A percentile compares a stretch with the other conserved stretches of the same genome.
phyloP scores from a whole-genome alignment of 805 yeast species.

The Pichia manshurica region DNA sequence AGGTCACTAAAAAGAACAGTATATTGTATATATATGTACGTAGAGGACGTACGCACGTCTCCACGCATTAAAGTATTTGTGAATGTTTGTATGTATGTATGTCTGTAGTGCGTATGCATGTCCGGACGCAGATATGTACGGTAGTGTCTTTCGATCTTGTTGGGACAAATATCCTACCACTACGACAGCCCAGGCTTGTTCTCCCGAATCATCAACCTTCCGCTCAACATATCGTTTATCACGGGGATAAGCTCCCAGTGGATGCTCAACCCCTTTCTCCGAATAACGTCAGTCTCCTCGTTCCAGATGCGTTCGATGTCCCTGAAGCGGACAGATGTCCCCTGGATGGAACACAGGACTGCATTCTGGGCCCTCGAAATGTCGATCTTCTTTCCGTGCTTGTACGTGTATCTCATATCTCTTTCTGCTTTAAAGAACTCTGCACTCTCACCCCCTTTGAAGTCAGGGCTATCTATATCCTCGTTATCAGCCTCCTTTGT shows the following conservation, averaged over 20 bases:
- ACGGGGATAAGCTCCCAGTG: constrained; percentile 64
- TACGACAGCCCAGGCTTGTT: constrained; percentile 4
- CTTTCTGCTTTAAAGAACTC: constrained; percentile 24
- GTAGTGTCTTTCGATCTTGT: too few species aligned
- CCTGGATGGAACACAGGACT: constrained; percentile 67
- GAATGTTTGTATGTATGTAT: too few species aligned
- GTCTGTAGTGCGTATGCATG: too few species aligned
- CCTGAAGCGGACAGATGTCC: constrained; percentile 55
- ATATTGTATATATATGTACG: too few species aligned
- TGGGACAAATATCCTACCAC: too few species aligned
- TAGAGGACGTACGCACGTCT: too few species aligned
- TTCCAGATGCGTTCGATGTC: constrained; percentile 53
- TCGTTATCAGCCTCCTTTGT: constrained; percentile 10
- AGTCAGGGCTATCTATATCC: not conserved
- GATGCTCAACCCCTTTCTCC: constrained; percentile 60
- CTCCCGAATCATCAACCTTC: constrained; percentile 50
- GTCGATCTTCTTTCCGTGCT: constrained; percentile 40
- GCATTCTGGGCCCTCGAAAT: constrained; percentile 39
- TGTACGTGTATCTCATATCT: constrained; percentile 46
- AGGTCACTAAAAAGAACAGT: too few species aligned
- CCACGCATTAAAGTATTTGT: too few species aligned
- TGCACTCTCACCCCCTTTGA: not conserved
- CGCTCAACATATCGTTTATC: constrained; percentile 66
- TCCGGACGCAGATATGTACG: too few species aligned
- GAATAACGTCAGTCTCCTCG: constrained; percentile 50